phyloP scores from a whole-genome alignment of 139 green algal species.

The Coelastrella sp. region DNA sequence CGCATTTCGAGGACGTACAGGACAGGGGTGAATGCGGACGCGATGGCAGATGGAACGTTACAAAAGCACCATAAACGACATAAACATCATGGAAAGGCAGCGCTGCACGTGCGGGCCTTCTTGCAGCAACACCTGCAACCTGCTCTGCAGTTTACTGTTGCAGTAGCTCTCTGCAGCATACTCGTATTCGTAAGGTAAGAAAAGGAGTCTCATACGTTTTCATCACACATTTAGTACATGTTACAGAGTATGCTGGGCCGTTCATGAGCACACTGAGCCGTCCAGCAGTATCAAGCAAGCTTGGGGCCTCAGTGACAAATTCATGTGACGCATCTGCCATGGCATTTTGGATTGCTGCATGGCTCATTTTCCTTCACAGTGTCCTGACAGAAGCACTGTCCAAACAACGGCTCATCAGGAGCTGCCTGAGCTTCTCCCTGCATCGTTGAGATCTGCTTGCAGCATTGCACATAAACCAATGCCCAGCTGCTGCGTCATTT shows the following conservation, averaged over 20 bases:
- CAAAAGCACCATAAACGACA: background rate
- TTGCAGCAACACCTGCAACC: slow-evolving; percentile 26
- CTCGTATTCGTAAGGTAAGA: slow-evolving; percentile 26
- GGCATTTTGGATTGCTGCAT: background rate
- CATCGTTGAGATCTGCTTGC: no score
- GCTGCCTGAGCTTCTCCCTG: no score
- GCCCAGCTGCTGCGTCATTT: no score
- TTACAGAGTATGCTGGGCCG: background rate
- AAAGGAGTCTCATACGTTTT: background rate
- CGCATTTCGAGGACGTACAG: no score
- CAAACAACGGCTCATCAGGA: no score
- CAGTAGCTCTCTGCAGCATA: background rate
- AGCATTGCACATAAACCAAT: no score
- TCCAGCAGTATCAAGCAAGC: background rate
- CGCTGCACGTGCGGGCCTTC: background rate
- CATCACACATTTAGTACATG: background rate
- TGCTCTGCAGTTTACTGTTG: slow-evolving; percentile 1
- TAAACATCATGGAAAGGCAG: background rate
- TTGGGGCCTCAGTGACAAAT: background rate
- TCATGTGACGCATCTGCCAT: background rate
- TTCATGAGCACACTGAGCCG: background rate
- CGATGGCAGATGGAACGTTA: no score
- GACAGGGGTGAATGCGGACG: no score
- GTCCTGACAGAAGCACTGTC: no score
- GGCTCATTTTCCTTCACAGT: no score